A percentile compares a stretch with the other conserved stretches of the same genome.
Evolutionary conservation across 306 rosid genomes (phyloP).

Genomic region (Hippophae gyantsensis): DNA sequence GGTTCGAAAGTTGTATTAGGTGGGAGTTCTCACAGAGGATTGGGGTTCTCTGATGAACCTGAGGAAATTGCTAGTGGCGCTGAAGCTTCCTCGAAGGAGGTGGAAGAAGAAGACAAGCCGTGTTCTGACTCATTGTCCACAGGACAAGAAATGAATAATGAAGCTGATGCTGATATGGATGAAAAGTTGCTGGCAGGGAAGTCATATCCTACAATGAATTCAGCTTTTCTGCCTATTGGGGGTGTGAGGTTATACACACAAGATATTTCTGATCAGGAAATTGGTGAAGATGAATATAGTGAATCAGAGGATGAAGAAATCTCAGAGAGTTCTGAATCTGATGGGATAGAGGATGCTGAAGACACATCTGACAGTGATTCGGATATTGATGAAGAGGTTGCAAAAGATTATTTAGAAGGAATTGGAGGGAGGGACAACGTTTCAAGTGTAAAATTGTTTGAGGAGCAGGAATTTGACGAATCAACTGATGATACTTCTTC

Average conservation of each 20-base stretch:
- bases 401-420: slow-evolving; percentile 75
- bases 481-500: slow-evolving; percentile 54
- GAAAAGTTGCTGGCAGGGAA: slow-evolving; percentile 31
- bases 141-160: slow-evolving; percentile 35
- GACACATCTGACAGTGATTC: slow-evolving; percentile 58
- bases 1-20: slow-evolving; percentile 61
- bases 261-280: slow-evolving; percentile 41
- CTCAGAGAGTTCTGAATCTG: slow-evolving; percentile 29
- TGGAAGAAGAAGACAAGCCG: slow-evolving; percentile 35
- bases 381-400: slow-evolving; percentile 80
- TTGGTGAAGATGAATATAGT: slow-evolving; percentile 18
- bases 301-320: slow-evolving; percentile 40
- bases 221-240: slow-evolving; percentile 80
- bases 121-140: slow-evolving; percentile 32
- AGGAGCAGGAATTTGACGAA: slow-evolving; percentile 35
- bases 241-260: slow-evolving; percentile 69
- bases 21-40: slow-evolving; percentile 63
- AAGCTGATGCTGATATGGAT: slow-evolving; percentile 26
- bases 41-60: slow-evolving; percentile 63
- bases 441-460: slow-evolving; percentile 67
- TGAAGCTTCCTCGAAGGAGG: slow-evolving; percentile 31
- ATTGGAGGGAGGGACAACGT: slow-evolving; percentile 74
- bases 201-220: slow-evolving; percentile 40
- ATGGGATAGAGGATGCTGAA: slow-evolving; percentile 41
- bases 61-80: slow-evolving; percentile 35